Base-by-base conservation (phyloP, 225 moss, liverwort and hornwort genomes). In the Marchantia paleacea region DNA sequence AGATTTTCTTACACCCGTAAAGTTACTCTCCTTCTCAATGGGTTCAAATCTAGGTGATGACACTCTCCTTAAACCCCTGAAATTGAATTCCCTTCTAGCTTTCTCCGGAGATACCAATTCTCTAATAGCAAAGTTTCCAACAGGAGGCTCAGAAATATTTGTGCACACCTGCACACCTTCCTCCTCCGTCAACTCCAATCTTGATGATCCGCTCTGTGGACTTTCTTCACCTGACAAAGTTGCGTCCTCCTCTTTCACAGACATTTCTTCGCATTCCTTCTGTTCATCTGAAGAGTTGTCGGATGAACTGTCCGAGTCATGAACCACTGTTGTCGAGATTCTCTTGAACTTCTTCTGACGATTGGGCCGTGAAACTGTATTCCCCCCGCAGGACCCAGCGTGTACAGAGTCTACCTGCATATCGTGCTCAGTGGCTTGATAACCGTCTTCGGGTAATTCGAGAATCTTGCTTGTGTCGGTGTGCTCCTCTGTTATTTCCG, bases 1-100 rank as follows among this genome's bases (percentile, higher is more conserved):
- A 66, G 90, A 93, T 78, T 93, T 93, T 48, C 88, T 90, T 82
- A 89, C 90, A 70, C 90, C 91, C 47, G 86, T 82, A 68, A 89
- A 82, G 65, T 86, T 87, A 65, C 82, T 89, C 73, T 87, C 87
- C 9, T 87, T 90, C 51, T 92, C 91, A 71, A 72, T 55, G 29
- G 67, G 57, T 48, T 78, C 79, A 79, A 75, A 75, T 58, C 70
- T 55, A 79, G 71, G 47, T 52, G 83, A 79, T 69, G 79, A 67
- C 72, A 71, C 81, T 64, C 73, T 69, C 55, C 66, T 79, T 50
- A 65, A 47, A 20, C 75, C 69, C 80, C 78, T 75, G 51, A 75
- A 75, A 79, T 81, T 75, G 75, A 79, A 55, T 31, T 80, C 79
- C 73, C 80, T 82, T 65, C 73, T 80, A 82, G 70, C 63, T 81